A percentile compares a stretch with the other conserved stretches of the same genome.
These are phyloP conservation scores for Sextonia rubra DNA, from an alignment of 164 flowering plant genomes.

Conservation along the genomic window DNA sequence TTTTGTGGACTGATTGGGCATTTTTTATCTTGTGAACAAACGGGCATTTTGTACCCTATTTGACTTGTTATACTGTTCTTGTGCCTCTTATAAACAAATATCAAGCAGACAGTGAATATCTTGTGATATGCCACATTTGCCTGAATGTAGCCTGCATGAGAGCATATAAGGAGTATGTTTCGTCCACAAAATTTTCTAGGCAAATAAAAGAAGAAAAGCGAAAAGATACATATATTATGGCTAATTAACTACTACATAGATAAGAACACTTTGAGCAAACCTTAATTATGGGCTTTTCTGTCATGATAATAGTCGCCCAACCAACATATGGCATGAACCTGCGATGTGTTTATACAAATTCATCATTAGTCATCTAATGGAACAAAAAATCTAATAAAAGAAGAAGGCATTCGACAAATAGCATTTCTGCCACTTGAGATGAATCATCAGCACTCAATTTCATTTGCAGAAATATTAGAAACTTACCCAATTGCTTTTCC, in stretches of 20 bases:
- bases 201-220: conserved; percentile 1
- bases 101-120: no score
- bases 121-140: neutral
- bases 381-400: neutral
- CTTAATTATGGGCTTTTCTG: conserved; percentile 26
- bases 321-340: conserved; percentile 30
- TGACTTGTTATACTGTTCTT: neutral
- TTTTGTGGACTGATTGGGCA: no score
- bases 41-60: no score
- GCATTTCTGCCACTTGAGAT: neutral
- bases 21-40: no score
- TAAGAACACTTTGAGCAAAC: conserved; percentile 7
- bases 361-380: neutral
- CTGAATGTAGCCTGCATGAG: neutral
- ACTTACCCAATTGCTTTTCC: conserved; percentile 27
- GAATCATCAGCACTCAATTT: neutral
- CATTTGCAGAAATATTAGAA: neutral
- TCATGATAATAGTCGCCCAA: conserved; percentile 30
- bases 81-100: neutral
- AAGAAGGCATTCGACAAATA: neutral
- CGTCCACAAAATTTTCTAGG: neutral
- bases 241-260: neutral
- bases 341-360: neutral
- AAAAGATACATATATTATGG: neutral
- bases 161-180: neutral